phyloP scores from a whole-genome alignment of 768 basidiomycete species.

The Lactarius quietus region DNA sequence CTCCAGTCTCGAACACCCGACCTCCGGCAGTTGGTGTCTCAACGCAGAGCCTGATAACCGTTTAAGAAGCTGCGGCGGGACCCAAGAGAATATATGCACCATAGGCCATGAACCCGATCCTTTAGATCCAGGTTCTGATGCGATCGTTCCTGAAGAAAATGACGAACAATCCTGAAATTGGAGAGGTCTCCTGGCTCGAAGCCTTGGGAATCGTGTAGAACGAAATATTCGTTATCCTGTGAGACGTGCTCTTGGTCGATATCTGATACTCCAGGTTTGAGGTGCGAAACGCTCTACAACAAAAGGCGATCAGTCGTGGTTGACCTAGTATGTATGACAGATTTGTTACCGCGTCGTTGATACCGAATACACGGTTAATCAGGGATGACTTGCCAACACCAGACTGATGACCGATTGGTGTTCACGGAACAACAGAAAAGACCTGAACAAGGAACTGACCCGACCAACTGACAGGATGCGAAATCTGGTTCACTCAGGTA shows the following conservation, averaged over 20 bases:
- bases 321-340: too few relatives aligned
- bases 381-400: not conserved
- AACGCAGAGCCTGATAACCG: constrained; percentile 32
- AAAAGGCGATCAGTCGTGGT: not conserved
- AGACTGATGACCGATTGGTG: not conserved
- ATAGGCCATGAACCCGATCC: not conserved
- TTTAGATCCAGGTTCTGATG: not conserved
- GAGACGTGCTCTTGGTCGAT: not conserved
- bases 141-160: not conserved
- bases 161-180: not conserved
- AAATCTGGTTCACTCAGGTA: not conserved
- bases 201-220: not conserved
- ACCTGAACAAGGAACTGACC: not conserved
- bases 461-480: not conserved
- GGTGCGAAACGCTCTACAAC: not conserved
- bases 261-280: not conserved
- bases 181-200: not conserved
- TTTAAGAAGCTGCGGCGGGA: not conserved
- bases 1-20: not conserved
- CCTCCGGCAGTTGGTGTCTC: constrained; percentile 2
- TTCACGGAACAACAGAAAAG: not conserved
- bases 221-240: not conserved
- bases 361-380: not conserved
- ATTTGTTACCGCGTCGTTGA: not conserved
- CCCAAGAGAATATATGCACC: not conserved